Evolutionary conservation across 2,329 filamentous ascomycete species (phyloP).

Genomic region (Scolecobasidium constrictum): DNA sequence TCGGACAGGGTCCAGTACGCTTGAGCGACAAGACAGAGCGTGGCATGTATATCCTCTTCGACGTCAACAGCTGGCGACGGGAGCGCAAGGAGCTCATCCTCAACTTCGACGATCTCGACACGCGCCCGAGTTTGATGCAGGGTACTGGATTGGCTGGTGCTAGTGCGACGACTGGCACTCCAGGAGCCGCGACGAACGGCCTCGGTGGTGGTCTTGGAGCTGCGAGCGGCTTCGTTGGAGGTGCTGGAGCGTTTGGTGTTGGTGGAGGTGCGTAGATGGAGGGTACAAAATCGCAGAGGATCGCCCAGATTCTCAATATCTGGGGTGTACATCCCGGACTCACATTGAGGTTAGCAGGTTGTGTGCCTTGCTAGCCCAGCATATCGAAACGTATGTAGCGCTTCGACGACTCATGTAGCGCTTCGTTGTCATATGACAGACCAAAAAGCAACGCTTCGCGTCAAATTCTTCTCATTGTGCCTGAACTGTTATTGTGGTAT

Average conservation of each 20-base stretch:
- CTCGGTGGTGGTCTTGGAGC: not conserved
- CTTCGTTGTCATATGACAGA: no score
- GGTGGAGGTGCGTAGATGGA: not conserved
- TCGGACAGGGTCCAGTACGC: slow-evolving; percentile 27
- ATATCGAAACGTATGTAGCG: no score
- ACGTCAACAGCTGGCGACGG: slow-evolving; percentile 40
- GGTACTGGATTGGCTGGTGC: not conserved
- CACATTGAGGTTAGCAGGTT: no score
- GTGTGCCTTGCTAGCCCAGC: no score
- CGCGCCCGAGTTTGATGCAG: slow-evolving; percentile 23
- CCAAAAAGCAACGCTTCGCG: no score
- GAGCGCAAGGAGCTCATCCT: slow-evolving; percentile 42
- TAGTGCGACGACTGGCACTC: not conserved
- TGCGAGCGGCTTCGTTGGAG: not conserved
- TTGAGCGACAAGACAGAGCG: slow-evolving; percentile 37
- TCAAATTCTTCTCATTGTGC: no score
- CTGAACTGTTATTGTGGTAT: no score
- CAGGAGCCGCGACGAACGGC: not conserved
- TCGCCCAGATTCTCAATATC: no score
- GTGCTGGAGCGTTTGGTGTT: not conserved
- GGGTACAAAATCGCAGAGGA: no score
- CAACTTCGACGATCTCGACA: slow-evolving; percentile 40
- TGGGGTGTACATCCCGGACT: no score
- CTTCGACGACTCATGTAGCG: no score
- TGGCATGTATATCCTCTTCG: slow-evolving; percentile 45